Conservation (phyloP, 441 rosid genomes). For the Adansonia gregorii region DNA sequence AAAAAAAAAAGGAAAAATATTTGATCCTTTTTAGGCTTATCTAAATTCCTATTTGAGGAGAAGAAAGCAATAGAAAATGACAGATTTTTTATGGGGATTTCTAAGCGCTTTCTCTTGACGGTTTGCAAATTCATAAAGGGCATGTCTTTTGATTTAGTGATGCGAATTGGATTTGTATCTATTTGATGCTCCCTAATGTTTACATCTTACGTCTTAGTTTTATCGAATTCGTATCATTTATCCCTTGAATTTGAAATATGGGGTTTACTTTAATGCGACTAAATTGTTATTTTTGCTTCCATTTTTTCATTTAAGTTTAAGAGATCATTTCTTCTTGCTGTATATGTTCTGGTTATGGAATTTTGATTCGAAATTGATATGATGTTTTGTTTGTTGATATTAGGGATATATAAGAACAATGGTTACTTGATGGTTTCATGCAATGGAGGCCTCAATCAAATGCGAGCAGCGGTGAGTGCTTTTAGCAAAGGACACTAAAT, state of each 20-base stretch:
- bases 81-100: background rate
- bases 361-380: background rate
- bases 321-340: background rate
- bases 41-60: constrained; percentile 1
- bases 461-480: constrained; percentile 92
- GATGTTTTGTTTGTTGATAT: constrained; percentile 14
- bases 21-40: background rate
- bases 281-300: background rate
- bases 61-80: background rate
- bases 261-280: background rate
- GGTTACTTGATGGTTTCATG: constrained; percentile 97
- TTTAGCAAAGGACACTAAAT: background rate
- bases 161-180: background rate
- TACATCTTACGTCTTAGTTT: background rate
- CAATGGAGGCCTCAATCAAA: constrained; percentile 99
- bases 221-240: background rate
- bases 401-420: constrained; percentile 93
- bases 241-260: background rate
- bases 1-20: background rate
- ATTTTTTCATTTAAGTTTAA: background rate
- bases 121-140: background rate
- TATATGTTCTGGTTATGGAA: background rate
- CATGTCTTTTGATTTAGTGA: background rate
- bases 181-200: background rate
- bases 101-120: background rate